A percentile compares a stretch with the other conserved stretches of the same genome.
Evolutionary conservation across 2,329 filamentous ascomycete genomes (phyloP).

Genomic region (Scytalidium sp.): DNA sequence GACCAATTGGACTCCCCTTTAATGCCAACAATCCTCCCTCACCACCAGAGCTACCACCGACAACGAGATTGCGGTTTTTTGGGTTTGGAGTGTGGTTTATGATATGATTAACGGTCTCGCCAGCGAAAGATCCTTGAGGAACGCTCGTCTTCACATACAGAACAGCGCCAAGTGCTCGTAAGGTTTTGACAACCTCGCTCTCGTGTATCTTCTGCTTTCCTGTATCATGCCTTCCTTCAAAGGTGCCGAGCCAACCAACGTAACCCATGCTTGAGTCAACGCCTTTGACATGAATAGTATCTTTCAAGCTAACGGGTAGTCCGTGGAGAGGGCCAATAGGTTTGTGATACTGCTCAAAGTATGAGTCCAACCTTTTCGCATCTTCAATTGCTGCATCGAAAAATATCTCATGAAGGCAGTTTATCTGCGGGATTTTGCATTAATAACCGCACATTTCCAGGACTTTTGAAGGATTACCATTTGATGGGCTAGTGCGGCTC

Average conservation of each 20-base stretch:
- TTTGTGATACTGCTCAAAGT: slow-evolving; percentile 34
- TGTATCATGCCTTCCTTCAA: slow-evolving; percentile 47
- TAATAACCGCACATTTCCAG: slow-evolving; percentile 58
- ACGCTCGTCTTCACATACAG: slow-evolving; percentile 31
- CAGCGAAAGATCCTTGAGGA: slow-evolving; percentile 30
- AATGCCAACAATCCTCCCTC: slow-evolving; percentile 21
- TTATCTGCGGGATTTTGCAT: not conserved
- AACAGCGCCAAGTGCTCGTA: slow-evolving; percentile 32
- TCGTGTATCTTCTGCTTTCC: slow-evolving; percentile 45
- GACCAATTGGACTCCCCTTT: slow-evolving; percentile 17
- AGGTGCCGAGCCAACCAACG: slow-evolving; percentile 52
- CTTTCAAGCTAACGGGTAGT: slow-evolving; percentile 34
- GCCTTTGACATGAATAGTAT: slow-evolving; percentile 24
- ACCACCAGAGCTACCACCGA: slow-evolving; percentile 6
- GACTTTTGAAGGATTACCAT: slow-evolving; percentile 53
- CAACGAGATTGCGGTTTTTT: slow-evolving; percentile 1
- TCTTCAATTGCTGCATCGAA: slow-evolving; percentile 46
- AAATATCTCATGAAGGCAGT: slow-evolving; percentile 38
- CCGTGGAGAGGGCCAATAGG: slow-evolving; percentile 32
- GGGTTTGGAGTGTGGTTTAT: slow-evolving; percentile 29
- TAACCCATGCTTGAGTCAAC: slow-evolving; percentile 49
- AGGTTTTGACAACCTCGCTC: slow-evolving; percentile 36
- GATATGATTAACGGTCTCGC: slow-evolving; percentile 38
- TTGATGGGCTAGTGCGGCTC: slow-evolving; percentile 48
- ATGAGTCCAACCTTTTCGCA: slow-evolving; percentile 46